These are phyloP conservation scores for Wickerhamiella cacticola DNA, from an alignment of 805 yeast species.

Conservation along the genomic window DNA sequence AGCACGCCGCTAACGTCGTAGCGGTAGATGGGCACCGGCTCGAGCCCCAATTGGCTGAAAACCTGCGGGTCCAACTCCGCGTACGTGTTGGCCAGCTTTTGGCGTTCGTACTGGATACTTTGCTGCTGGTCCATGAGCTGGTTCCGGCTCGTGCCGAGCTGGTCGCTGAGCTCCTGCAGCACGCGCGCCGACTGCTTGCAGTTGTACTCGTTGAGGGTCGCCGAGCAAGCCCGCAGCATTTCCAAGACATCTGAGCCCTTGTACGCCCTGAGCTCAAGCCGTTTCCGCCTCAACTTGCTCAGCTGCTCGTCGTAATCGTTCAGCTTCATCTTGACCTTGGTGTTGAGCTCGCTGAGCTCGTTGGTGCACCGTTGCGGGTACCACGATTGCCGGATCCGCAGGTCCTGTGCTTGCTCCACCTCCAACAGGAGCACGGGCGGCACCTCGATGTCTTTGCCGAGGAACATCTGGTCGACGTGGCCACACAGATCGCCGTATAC, in stretches of 20 bases:
- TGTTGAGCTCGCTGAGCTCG: background rate
- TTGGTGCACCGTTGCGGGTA: slow-evolving; percentile 10
- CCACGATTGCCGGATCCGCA: slow-evolving; percentile 1
- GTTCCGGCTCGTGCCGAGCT: slow-evolving; percentile 1
- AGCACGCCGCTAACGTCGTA: background rate
- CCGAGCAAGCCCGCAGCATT: slow-evolving; percentile 1
- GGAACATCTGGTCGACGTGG: background rate
- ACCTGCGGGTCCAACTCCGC: background rate
- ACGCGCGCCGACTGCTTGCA: background rate
- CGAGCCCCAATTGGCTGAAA: background rate
- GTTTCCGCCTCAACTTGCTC: background rate
- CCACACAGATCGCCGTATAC: background rate
- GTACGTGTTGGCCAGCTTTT: background rate
- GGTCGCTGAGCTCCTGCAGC: background rate
- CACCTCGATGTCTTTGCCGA: background rate
- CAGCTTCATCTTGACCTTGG: background rate
- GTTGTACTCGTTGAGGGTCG: background rate
- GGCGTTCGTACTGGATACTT: background rate
- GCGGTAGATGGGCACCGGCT: background rate
- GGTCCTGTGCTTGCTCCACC: background rate
- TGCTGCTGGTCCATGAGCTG: slow-evolving; percentile 8
- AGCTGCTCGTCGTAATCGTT: background rate
- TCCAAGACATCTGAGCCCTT: slow-evolving; percentile 8
- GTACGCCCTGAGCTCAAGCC: slow-evolving; percentile 5
- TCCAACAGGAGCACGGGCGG: background rate